These are phyloP conservation scores for Kazachstania africana DNA, from an alignment of 805 yeast genomes.

Conservation along the genomic window DNA sequence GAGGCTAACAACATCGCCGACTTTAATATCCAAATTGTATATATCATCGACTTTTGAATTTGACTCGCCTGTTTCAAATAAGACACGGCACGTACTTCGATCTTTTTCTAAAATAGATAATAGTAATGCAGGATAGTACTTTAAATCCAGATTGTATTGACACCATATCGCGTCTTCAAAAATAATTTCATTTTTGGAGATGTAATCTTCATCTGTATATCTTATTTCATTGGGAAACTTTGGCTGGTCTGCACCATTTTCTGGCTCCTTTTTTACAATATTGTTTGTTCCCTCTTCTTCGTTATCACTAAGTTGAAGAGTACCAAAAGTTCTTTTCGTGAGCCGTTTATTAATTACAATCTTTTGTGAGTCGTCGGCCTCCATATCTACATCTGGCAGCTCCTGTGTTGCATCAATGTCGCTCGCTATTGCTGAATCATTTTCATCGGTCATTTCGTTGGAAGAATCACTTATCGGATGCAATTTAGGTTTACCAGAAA, in stretches of 20 bases:
- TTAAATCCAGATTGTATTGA: conserved; percentile 30
- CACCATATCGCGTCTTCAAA: conserved; percentile 41
- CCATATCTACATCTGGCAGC: conserved; percentile 22
- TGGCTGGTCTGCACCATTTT: neutral
- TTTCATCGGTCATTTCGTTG: conserved; percentile 1
- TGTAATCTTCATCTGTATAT: conserved; percentile 5
- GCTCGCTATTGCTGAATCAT: conserved; percentile 7
- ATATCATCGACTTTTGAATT: conserved; percentile 21
- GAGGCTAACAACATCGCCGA: conserved; percentile 42
- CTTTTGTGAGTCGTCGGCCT: conserved; percentile 15
- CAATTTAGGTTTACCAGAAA: conserved; percentile 9
- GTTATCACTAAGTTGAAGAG: conserved; percentile 2
- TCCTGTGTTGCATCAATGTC: conserved; percentile 22
- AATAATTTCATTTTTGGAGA: conserved; percentile 21
- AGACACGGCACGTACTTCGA: conserved; percentile 5
- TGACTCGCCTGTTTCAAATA: conserved; percentile 13
- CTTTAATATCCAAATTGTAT: conserved; percentile 38
- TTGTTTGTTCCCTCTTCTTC: conserved; percentile 3
- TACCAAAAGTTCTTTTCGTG: too few relatives aligned
- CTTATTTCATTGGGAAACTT: conserved; percentile 4
- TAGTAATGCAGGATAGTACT: conserved; percentile 40
- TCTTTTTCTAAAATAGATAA: conserved; percentile 5
- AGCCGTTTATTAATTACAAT: conserved; percentile 5
- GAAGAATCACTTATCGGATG: neutral
- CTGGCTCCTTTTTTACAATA: conserved; percentile 3